Base-by-base conservation (phyloP, 345 rosid genomes). In the Bruguiera sexangula region DNA sequence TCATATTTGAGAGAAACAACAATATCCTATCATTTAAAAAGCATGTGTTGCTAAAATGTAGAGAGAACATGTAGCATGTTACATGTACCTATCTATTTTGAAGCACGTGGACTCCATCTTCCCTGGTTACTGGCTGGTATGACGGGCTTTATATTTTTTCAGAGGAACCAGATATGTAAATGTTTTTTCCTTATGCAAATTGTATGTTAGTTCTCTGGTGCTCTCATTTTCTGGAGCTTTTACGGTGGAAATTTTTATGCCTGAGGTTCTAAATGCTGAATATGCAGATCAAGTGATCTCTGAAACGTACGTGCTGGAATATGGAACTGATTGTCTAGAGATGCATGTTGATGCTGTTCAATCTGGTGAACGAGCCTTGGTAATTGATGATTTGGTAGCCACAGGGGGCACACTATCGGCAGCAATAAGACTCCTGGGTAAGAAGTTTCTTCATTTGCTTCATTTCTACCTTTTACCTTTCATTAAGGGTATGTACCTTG, bases 401-500 rank as follows among this genome's bases (percentile, higher is more conserved):
- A 93, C 98, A 0, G 96, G 98, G 0, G 96, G 98, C 46, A 90
- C 96, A 15, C 79, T 93, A 27, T 87, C 88, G 0, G 98, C 98
- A 26, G 98, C 92, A 30, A 86, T 93, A 72, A 83, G 79, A 62
- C 90, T 93, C 26, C 39, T 88, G 69, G 98, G 98, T 92, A 78
- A 55, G n/a, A 27, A 36, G 6, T 13, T 24, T 21, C 31, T 8
- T 10, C 1, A 26, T 67, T 8, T 8, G 24, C 16, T 24, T 48
- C 11, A 1, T 62, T 62, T 16, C 37, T 8, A 11, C 32, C 8
- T 18, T 22, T 10, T 56, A 56, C 18, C 60, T 6, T 51, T 11
- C 50, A 43, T 43, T 43, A 43, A 11, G 50, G 16, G 5, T 0
- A 13, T 22, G 5, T 18, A 61, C 5, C 74, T 71, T 37, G 39